Evolutionary conservation across 495 filamentous ascomycete species (phyloP).

Genomic region (Xylaria castorea): DNA sequence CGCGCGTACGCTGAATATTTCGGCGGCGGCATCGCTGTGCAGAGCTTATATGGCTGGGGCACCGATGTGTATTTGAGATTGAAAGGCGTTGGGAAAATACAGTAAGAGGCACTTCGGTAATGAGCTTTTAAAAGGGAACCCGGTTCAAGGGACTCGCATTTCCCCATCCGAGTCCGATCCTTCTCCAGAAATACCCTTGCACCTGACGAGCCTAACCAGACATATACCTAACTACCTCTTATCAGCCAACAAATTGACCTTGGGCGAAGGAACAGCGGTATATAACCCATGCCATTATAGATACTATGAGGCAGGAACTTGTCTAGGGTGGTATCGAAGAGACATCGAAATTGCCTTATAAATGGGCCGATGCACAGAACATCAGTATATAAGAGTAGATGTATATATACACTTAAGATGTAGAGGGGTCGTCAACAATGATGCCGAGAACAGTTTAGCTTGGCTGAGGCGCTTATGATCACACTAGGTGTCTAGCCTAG

Average conservation of each 20-base stretch:
- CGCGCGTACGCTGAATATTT: conserved; percentile 98
- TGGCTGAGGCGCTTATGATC: neutral
- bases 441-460: neutral
- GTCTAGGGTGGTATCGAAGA: neutral
- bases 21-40: conserved; percentile 91
- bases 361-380: neutral
- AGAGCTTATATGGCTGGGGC: conserved; percentile 96
- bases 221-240: neutral
- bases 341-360: neutral
- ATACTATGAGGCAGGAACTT: neutral
- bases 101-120: neutral
- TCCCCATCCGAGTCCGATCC: neutral
- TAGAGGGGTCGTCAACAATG: no score
- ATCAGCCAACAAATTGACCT: neutral
- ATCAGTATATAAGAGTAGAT: conserved; percentile 3
- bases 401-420: neutral
- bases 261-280: neutral
- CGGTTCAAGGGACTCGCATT: neutral
- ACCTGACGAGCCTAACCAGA: neutral
- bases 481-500: neutral
- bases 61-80: conserved; percentile 68
- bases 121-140: neutral
- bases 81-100: conserved; percentile 80
- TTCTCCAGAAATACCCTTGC: neutral
- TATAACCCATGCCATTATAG: neutral